Percentiles rank a stretch among this genome's conserved stretches.
Evolutionary conservation across 495 filamentous ascomycete genomes (phyloP).

Genomic region (Chaetomium fimeti): DNA sequence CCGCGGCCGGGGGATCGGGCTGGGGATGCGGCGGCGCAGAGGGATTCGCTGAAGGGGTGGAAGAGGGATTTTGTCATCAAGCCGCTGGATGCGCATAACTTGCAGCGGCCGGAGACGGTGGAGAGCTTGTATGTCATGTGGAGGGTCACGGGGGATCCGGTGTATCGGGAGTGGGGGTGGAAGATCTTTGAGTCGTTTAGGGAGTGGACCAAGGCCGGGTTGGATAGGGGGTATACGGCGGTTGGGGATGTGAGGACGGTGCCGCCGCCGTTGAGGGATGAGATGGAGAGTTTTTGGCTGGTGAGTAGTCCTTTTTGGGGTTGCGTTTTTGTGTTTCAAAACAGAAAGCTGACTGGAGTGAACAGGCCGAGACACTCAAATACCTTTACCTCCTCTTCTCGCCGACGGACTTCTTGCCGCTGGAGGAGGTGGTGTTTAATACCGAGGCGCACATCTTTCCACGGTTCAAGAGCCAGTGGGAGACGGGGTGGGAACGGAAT

Average conservation of each 20-base stretch:
- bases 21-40: constrained; percentile 44
- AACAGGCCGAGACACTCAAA: constrained; percentile 77
- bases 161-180: constrained; percentile 96
- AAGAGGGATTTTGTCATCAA: constrained; percentile 75
- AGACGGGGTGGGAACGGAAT: constrained; percentile 82
- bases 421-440: constrained; percentile 86
- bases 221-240: constrained; percentile 54
- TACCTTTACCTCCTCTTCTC: constrained; percentile 96
- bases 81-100: constrained; percentile 73
- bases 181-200: constrained; percentile 92
- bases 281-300: constrained; percentile 96
- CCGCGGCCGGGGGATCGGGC: not conserved
- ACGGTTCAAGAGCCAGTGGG: constrained; percentile 64
- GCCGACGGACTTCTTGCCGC: constrained; percentile 72
- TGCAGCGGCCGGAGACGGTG: constrained; percentile 91
- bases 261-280: constrained; percentile 64
- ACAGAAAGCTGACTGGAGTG: not conserved
- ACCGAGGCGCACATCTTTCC: constrained; percentile 93
- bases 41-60: constrained; percentile 56
- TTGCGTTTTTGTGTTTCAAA: not conserved
- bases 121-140: constrained; percentile 98
- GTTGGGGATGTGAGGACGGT: constrained; percentile 68
- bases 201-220: constrained; percentile 34
- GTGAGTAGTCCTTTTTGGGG: not conserved
- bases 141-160: constrained; percentile 87